Base-by-base conservation (phyloP, 2,329 filamentous ascomycete genomes). In the Mycogone perniciosa region DNA sequence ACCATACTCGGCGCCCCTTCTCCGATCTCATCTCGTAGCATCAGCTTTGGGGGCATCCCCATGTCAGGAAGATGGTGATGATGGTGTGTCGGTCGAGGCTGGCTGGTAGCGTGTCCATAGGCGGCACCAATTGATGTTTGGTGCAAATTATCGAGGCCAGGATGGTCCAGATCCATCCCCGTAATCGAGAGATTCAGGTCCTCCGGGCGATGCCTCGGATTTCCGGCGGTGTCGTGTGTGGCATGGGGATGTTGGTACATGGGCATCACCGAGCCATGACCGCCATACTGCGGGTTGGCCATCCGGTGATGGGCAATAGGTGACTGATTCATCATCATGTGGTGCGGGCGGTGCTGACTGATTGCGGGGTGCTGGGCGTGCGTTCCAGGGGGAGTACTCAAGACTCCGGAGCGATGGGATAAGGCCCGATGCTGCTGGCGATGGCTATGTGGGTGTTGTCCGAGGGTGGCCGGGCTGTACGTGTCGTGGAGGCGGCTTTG, bases 61-160 rank as follows among this genome's bases (percentile, higher is more conserved):
- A 87, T 84, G 57, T 89, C 83, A 44, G 89, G 88, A 35, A 91
- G 76, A 39, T 85, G 84, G 60, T 91, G 88, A 61, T 96, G 90
- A 61, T 92, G 88, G 63, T 95, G 88, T 43, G 80, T 81, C 35
- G 79, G 78, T 27, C 74, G 71, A 31, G 74, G 71, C 34, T 74
- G 71, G 13, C 57, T 63, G 48, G 75, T 62, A 48, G 73, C 62
- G 60, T 79, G 70, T 53, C 71, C 70, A 54, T 81, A 80, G 8
- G 74, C 68, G 13, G 71, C 70, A n/a, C 76, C 73, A 62, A 83
- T 68, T 4, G 76, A 71, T 8, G 71, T 70, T 48, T 76, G 74
- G 55, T 79, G 75, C 69, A 81, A 79, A 43, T 72, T 72, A 38
- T 79, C 75, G 44, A 85, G 71, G 44, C 79, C 77, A 53, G 71